A percentile compares a stretch with the other conserved stretches of the same genome.
Conservation (phyloP, 192 early-diverging fungal genomes). For the Coemansia sp. region DNA sequence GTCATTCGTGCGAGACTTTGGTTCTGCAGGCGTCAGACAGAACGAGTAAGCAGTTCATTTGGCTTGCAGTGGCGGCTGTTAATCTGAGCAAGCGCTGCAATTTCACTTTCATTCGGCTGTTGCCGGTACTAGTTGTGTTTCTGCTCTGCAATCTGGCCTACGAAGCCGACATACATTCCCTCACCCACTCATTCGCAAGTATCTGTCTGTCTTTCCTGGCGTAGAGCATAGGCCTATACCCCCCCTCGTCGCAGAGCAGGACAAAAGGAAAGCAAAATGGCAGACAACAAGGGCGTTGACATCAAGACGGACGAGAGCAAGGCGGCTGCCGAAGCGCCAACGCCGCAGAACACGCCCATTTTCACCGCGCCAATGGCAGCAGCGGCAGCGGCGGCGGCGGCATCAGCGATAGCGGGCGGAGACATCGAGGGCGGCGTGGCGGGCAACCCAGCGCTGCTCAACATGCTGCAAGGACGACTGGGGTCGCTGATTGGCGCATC, state of each 20-base stretch:
- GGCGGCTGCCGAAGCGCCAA: slow-evolving; percentile 55
- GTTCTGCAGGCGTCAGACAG: too few species aligned
- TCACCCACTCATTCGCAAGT: too few species aligned
- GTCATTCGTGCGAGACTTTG: too few species aligned
- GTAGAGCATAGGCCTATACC: too few species aligned
- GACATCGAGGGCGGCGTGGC: slow-evolving; percentile 32
- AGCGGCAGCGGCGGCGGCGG: slow-evolving; percentile 17
- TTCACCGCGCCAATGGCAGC: slow-evolving; percentile 58
- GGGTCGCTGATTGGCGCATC: slow-evolving; percentile 76
- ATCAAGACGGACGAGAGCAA: slow-evolving; percentile 63
- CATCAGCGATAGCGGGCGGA: slow-evolving; percentile 28
- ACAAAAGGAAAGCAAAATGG: slow-evolving; percentile 14
- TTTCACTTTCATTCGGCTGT: too few species aligned
- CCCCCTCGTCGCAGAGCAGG: background rate
- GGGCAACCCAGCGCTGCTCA: slow-evolving; percentile 66
- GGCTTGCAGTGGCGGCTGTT: too few species aligned
- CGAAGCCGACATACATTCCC: too few species aligned
- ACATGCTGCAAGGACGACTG: slow-evolving; percentile 76
- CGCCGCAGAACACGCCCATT: slow-evolving; percentile 65
- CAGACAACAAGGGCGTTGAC: slow-evolving; percentile 55
- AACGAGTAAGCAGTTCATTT: too few species aligned
- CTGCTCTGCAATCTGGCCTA: too few species aligned
- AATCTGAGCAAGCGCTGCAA: too few species aligned
- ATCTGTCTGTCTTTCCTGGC: too few species aligned
- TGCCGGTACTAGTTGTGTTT: too few species aligned